Base-by-base conservation (phyloP, 306 rosid species). In the Acacia acuminata region DNA sequence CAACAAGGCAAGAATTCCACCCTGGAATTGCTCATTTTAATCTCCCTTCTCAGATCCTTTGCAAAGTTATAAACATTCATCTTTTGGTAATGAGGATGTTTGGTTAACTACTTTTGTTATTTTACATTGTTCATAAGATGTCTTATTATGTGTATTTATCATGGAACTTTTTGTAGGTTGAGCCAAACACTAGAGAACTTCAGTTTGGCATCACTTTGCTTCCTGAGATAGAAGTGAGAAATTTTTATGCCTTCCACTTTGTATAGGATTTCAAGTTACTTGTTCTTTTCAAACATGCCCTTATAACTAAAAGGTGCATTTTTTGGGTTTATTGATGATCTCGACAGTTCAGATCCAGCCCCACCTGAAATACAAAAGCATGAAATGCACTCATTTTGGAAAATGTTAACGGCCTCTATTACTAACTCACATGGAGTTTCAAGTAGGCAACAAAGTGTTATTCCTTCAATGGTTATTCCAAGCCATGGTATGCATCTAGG, bases 401-500 rank as follows among this genome's bases (percentile, higher is more conserved):
- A 51, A 51, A 51, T 0, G 1, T 51, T 51, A 14, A 51, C 17
- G 22, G 58, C 58, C 8, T 51, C 61, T 7, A 5, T 2, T 20
- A 55, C 25, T 20, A 19, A 0, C 61, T 19, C 24, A 2, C 22
- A 20, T 17, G 61, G 61, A 55, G 10, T 20, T 55, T 14, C 6
- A 11, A 14, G 3, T 32, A 32, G 4, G 36, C 36, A 32, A 32
- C 36, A 32, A 32, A 32, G 36, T 32, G 36, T 32, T 30, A 30
- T 30, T 32, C 36, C 36, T 32, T 32, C 36, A 32, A 3, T 8
- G 11, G 95, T 91, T 80, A 94, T 92, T 78, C 90, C 97, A 11
- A 90, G 96, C 88, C 97, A 91, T 66, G 91, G 92, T 76, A 94
- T 94, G 98, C 97, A 87, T 80, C 93, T 92, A 64, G 94, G 97